A percentile compares a stretch with the other conserved stretches of the same genome.
These are phyloP conservation scores for Aspergillus sp. DNA, from an alignment of 2,329 filamentous ascomycete genomes.

Conservation along the genomic window DNA sequence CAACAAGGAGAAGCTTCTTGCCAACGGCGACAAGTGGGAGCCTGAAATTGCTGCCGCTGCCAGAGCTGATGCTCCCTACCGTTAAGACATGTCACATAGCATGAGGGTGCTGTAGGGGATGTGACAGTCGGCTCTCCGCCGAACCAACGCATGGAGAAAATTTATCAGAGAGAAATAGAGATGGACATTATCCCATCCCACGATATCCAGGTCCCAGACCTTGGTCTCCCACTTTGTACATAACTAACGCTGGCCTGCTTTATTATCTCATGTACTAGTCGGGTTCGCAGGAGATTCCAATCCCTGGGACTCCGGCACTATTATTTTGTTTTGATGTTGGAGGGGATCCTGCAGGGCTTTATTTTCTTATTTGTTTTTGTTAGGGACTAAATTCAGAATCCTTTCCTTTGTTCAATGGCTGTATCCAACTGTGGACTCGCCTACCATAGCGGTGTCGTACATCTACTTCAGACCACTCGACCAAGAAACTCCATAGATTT, in stretches of 20 bases:
- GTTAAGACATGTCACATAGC: constrained; percentile 52
- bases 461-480: neutral
- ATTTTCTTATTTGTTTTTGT: constrained; percentile 22
- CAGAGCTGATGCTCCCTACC: constrained; percentile 88
- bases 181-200: constrained; percentile 2
- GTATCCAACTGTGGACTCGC: too few relatives aligned
- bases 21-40: constrained; percentile 96
- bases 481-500: constrained; percentile 16
- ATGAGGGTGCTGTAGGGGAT: neutral
- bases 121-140: neutral
- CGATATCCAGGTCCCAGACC: constrained; percentile 4
- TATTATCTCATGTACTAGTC: constrained; percentile 33
- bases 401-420: constrained; percentile 10
- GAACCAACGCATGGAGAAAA: neutral
- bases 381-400: constrained; percentile 19
- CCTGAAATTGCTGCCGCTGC: constrained; percentile 90
- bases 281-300: constrained; percentile 22
- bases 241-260: constrained; percentile 24
- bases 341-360: constrained; percentile 25
- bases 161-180: constrained; percentile 2
- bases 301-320: constrained; percentile 17
- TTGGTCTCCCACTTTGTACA: constrained; percentile 29
- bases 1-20: constrained; percentile 92
- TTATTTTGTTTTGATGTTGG: constrained; percentile 25
- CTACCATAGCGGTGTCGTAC: too few relatives aligned